A percentile compares a stretch with the other conserved stretches of the same genome.
phyloP scores from a whole-genome alignment of 1,139 yeast genomes.

The Pichia sp. region DNA sequence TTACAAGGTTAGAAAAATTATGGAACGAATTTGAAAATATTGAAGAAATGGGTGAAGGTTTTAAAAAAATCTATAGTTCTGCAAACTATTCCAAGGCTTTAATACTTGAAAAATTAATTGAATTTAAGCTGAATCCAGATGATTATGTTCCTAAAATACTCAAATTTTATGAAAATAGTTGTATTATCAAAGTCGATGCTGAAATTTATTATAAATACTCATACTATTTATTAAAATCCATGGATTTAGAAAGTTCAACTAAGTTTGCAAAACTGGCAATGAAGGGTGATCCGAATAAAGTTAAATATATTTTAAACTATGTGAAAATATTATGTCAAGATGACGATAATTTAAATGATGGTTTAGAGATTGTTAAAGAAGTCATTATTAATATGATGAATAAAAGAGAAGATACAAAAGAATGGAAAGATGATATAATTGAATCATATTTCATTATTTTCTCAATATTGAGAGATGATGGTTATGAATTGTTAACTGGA shows the following conservation, averaged over 20 bases:
- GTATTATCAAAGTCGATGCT: slow-evolving; percentile 1
- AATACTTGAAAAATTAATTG: slow-evolving; percentile 18
- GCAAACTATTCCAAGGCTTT: slow-evolving; percentile 16
- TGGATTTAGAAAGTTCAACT: slow-evolving; percentile 31
- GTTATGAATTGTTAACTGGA: slow-evolving; percentile 56
- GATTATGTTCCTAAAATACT: slow-evolving; percentile 10
- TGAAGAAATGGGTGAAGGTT: slow-evolving; percentile 13
- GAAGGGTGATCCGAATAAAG: slow-evolving; percentile 34
- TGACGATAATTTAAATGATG: slow-evolving; percentile 39
- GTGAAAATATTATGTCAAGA: slow-evolving; percentile 46
- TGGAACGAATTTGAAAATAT: slow-evolving; percentile 14
- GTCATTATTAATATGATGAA: slow-evolving; percentile 27
- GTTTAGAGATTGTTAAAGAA: slow-evolving; percentile 39
- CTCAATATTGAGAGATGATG: slow-evolving; percentile 57
- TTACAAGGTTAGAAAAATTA: slow-evolving; percentile 7
- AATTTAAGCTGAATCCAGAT: slow-evolving; percentile 13
- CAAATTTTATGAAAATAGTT: slow-evolving; percentile 12
- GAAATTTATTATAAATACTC: slow-evolving; percentile 32
- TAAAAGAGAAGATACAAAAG: slow-evolving; percentile 13
- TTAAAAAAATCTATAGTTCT: slow-evolving; percentile 14
- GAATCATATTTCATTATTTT: slow-evolving; percentile 74
- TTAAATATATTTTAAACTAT: slow-evolving; percentile 47
- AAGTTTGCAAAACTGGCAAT: slow-evolving; percentile 34
- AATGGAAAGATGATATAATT: slow-evolving; percentile 49
- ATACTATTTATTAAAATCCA: slow-evolving; percentile 30